Evolutionary conservation across 1,139 yeast species (phyloP), one percentile per base, ranked within the genome.

Genomic region (Taphrina wiesneri): DNA sequence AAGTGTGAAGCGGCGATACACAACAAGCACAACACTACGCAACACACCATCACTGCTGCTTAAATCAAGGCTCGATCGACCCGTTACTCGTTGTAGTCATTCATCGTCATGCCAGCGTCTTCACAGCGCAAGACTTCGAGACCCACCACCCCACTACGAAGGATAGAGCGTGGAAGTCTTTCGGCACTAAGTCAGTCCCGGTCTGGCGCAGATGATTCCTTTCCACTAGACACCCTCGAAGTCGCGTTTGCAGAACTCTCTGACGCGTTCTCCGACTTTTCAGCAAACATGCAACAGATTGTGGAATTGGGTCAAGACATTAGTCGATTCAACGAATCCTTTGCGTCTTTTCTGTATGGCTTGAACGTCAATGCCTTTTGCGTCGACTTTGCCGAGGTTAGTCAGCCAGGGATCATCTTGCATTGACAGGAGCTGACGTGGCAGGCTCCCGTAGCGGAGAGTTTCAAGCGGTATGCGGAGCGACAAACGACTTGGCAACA

Each of bases 361-460:
- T 75, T 86, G 64, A 81, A 85, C 67, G 84, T 86, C 75, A 85
- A 87, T 66, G 86, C 87, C 75, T 86, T 88, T 84, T 85, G 90
- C 73, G 85, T 84, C 49, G 88, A 85, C 73, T 85, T 85, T 69
- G 74, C 75, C 17, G 83, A 82, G 70, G 78, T 70, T 52, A 2
- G 67, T 6, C 19, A 5, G 11, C 17, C 21, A n/a, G 23, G 28
- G 52, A 56, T 13, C 19, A 4, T 28, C n/a, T n/a, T n/a, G n/a
- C n/a, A n/a, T n/a, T n/a, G n/a, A n/a, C n/a, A n/a, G n/a, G 36
- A 15, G 43, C 56, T 52, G 21, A 56, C 28, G 4, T 7, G 21
- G 5, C 30, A 67, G 65, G 68, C 69, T 11, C 69, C 69, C 9
- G 56, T 67, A 0, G 51, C 66, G 17, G 68, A 67, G 28, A 61